Evolutionary conservation across 768 basidiomycete species (phyloP).

Genomic region (Psilocybe azurescens): DNA sequence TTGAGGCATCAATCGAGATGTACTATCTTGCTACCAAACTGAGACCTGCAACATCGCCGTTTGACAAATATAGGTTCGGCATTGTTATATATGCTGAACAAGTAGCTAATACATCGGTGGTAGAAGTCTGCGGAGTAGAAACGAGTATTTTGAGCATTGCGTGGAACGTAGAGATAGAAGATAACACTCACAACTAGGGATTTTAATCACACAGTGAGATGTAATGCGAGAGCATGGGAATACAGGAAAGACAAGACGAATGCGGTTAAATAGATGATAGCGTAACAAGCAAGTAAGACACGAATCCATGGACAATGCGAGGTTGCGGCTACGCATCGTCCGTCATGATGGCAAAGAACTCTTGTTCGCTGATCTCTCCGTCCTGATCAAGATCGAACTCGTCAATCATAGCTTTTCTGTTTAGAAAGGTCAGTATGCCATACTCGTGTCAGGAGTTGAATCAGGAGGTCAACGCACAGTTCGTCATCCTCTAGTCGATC

Average conservation of each 20-base stretch:
- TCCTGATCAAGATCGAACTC: constrained; percentile 99
- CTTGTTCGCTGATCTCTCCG: constrained; percentile 95
- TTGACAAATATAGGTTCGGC: constrained; percentile 25
- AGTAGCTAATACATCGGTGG: constrained; percentile 24
- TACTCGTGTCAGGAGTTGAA: not conserved
- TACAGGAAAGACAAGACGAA: constrained; percentile 23
- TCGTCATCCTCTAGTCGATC: constrained; percentile 96
- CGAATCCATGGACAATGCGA: constrained; percentile 10
- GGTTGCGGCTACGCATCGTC: constrained; percentile 69
- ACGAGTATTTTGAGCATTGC: constrained; percentile 16
- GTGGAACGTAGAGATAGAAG: constrained; percentile 12
- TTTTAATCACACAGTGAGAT: constrained; percentile 25
- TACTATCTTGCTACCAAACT: constrained; percentile 17
- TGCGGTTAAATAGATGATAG: constrained; percentile 27
- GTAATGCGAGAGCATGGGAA: constrained; percentile 20
- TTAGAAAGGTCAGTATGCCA: not conserved
- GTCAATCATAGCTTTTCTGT: constrained; percentile 99
- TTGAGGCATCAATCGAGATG: constrained; percentile 17
- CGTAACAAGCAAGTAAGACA: constrained; percentile 16
- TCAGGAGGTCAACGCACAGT: constrained; percentile 64
- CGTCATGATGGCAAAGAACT: constrained; percentile 97
- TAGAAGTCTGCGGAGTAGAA: constrained; percentile 21
- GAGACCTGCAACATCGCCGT: constrained; percentile 8
- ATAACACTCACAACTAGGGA: constrained; percentile 21
- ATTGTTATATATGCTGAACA: constrained; percentile 20